Base-by-base conservation (phyloP, 192 early-diverging fungal species). In the Oehlia diaphana region DNA sequence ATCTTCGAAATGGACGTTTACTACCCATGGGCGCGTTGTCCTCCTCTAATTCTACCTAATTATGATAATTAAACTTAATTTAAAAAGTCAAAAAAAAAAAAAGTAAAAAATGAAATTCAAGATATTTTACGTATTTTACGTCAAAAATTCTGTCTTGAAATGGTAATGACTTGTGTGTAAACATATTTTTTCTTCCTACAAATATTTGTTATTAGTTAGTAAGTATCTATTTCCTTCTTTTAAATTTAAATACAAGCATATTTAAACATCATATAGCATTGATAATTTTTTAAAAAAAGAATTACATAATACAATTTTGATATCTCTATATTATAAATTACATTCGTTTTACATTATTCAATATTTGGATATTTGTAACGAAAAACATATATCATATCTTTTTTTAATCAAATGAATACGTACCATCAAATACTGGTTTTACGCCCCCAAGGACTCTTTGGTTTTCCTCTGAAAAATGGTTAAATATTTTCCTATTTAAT, bases 121-220 rank as follows among this genome's bases (percentile, higher is more conserved):
- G 16, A n/a, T 1, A 35, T 71, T 65, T 82, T 79, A 91, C 87
- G 10, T 92, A 87, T 71, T 65, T 82, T 79, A 91, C 87, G 10
- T 92, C 87, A 68, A 94, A 95, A 0, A 85, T 84, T 13, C 78
- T 81, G 26, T 0, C 5, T 37, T 3, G 2, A 37, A 3, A 37
- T 3, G 86, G 84, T 26, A 94, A 83, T 0, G 64, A 63, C 49
- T 85, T 84, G 0, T 92, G 84, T 1, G 92, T 80, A 78, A 92
- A 97, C 0, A 96, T 88, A 53, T 94, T 94, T 81, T 91, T 91
- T 39, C 92, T 83, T 8, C 95, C 92, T 80, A 96, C 94, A 86
- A 89, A 96, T 95, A 14, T 4, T 33, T 28, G 6, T 14, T 13
- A 70, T 39, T 16, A 23, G 16, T 42, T 19, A 19, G 31, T 31